Evolutionary conservation across 2,329 filamentous ascomycete genomes (phyloP).

Genomic region (Pestalotiopsis fici): DNA sequence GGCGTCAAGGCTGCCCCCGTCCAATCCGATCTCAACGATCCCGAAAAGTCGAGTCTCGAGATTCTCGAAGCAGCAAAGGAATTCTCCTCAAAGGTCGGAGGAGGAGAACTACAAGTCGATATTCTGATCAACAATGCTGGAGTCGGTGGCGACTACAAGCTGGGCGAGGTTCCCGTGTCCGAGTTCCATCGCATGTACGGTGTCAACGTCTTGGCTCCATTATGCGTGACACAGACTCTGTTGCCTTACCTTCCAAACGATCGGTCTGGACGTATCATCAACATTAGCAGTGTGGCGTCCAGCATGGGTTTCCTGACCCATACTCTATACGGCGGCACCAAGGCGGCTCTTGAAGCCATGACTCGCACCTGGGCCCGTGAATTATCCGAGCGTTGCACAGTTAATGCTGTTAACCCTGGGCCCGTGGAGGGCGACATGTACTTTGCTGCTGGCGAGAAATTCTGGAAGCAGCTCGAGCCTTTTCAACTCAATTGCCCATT

Average conservation of each 20-base stretch:
- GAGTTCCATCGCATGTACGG: conserved; percentile 57
- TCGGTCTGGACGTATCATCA: conserved; percentile 58
- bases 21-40: conserved; percentile 63
- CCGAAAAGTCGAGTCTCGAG: conserved; percentile 41
- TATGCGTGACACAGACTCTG: conserved; percentile 56
- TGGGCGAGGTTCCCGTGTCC: conserved; percentile 45
- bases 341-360: conserved; percentile 65
- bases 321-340: conserved; percentile 62
- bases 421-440: conserved; percentile 53
- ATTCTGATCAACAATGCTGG: conserved; percentile 62
- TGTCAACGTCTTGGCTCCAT: conserved; percentile 57
- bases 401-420: conserved; percentile 61
- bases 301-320: conserved; percentile 45
- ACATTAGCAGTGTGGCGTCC: conserved; percentile 53
- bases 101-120: conserved; percentile 49
- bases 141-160: conserved; percentile 46
- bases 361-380: conserved; percentile 64
- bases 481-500: conserved; percentile 53
- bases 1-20: conserved; percentile 53
- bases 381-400: conserved; percentile 57
- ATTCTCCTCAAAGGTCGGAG: no score
- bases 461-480: conserved; percentile 35
- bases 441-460: conserved; percentile 53
- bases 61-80: conserved; percentile 40
- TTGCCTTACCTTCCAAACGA: conserved; percentile 55